Evolutionary conservation across 441 rosid species (phyloP), one percentile per base, ranked within the genome.

Genomic region (Erodium chrysanthum): DNA sequence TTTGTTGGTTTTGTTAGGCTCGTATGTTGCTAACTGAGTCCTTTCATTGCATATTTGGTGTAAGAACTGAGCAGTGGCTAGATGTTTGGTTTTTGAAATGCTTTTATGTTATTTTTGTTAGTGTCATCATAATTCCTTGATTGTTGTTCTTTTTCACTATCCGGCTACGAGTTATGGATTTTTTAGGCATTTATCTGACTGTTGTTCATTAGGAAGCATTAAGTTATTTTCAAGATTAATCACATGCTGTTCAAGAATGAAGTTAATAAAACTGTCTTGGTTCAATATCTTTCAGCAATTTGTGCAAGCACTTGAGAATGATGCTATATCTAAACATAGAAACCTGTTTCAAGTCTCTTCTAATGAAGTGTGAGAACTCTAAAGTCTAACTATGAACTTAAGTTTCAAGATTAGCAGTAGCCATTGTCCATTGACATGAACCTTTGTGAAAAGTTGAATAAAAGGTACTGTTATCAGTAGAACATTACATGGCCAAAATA

Each of bases 71-170:
- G 17, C 59, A 15, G 59, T 50, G 9, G 1, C 9, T 1, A 15
- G 59, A 15, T 50, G 20, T 50, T 50, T 50, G 59, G 59, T 50
- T 50, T 50, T 9, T 50, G 59, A 50, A 18, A 50, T 54, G 60
- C 60, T 54, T 1, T 54, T 54, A 21, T 9, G 14, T 18, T 18
- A 8, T 54, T 7, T 54, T 54, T 54, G 25, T 54, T 18, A 20
- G 22, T 18, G 11, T 20, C 23, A 18, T 54, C 25, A 54, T 54
- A 18, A 3, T 54, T 54, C 21, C 22, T 54, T 54, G 10, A 54
- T 54, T 54, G 1, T 40, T 40, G 1, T 40, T 40, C 48, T 54
- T 18, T 20, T 54, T 54, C 60, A 20, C 60, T 54, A 54, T 54
- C 7, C 7, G 0, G 60, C 25, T 54, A 5, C 17, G 60, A 54